Conservation (phyloP, 1,284 basidiomycete species). For the Hemileia vastatrix region DNA sequence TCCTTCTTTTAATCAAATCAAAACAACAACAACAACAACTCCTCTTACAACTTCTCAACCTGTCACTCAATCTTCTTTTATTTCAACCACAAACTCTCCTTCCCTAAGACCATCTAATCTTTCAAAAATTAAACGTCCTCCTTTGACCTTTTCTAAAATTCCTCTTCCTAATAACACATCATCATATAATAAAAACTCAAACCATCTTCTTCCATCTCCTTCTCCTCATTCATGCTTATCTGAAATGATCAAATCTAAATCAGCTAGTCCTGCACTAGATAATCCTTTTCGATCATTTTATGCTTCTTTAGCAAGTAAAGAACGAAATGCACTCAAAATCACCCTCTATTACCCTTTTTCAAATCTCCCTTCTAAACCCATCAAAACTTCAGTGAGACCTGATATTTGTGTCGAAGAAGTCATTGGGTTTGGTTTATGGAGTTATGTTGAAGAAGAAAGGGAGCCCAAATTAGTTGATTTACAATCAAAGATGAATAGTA, state of each 20-base stretch:
- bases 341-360: constrained; percentile 82
- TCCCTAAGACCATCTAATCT: too few relatives aligned
- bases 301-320: constrained; percentile 42
- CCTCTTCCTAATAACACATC: too few relatives aligned
- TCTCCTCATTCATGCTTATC: too few relatives aligned
- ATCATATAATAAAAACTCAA: too few relatives aligned
- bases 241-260: constrained; percentile 13
- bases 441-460: constrained; percentile 79
- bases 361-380: constrained; percentile 50
- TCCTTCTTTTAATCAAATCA: too few relatives aligned
- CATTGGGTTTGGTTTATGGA: constrained; percentile 82
- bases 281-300: constrained; percentile 48
- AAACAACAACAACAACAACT: too few relatives aligned
- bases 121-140: too few relatives aligned
- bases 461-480: constrained; percentile 61
- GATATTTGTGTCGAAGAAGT: constrained; percentile 92
- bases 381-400: constrained; percentile 59
- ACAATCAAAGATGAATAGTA: constrained; percentile 57
- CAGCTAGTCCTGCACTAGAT: background rate
- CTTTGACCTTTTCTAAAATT: too few relatives aligned
- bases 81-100: too few relatives aligned
- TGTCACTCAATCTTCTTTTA: too few relatives aligned
- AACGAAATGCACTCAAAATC: constrained; percentile 51
- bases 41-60: too few relatives aligned
- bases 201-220: too few relatives aligned